These are phyloP conservation scores for Starmerella apis DNA, from an alignment of 805 yeast species.

Conservation along the genomic window DNA sequence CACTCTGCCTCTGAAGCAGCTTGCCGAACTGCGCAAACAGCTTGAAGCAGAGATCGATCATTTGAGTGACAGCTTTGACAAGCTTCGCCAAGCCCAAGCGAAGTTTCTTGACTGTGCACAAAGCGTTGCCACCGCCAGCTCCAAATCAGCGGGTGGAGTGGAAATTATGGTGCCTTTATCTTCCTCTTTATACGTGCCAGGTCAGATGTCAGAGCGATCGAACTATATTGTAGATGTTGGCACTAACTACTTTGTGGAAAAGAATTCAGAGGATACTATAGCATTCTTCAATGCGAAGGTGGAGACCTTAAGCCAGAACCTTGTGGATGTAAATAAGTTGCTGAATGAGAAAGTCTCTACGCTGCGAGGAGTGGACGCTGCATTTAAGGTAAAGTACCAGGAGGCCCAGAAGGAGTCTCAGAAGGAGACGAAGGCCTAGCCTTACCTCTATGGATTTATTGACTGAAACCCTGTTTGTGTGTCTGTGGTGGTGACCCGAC, in stretches of 20 bases:
- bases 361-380: constrained; percentile 47
- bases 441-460: no score
- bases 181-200: constrained; percentile 81
- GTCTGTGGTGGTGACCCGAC: no score
- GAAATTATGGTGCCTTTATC: constrained; percentile 78
- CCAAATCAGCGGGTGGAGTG: constrained; percentile 36
- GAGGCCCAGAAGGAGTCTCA: constrained; percentile 17
- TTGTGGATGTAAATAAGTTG: constrained; percentile 60
- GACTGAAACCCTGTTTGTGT: no score
- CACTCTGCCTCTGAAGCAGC: constrained; percentile 65
- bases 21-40: constrained; percentile 69
- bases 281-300: constrained; percentile 65
- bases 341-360: constrained; percentile 63
- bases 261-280: constrained; percentile 54
- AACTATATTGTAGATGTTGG: constrained; percentile 87
- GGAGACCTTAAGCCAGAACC: constrained; percentile 58
- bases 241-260: constrained; percentile 89
- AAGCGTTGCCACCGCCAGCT: constrained; percentile 50
- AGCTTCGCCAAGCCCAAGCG: constrained; percentile 68
- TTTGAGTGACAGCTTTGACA: constrained; percentile 70
- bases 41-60: constrained; percentile 80
- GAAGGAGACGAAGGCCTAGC: constrained; percentile 11
- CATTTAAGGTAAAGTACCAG: constrained; percentile 23
- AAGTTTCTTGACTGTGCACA: constrained; percentile 73
- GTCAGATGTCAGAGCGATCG: constrained; percentile 52